Conservation (phyloP, 2,329 filamentous ascomycete genomes). For the Aquanectria penicillioides region DNA sequence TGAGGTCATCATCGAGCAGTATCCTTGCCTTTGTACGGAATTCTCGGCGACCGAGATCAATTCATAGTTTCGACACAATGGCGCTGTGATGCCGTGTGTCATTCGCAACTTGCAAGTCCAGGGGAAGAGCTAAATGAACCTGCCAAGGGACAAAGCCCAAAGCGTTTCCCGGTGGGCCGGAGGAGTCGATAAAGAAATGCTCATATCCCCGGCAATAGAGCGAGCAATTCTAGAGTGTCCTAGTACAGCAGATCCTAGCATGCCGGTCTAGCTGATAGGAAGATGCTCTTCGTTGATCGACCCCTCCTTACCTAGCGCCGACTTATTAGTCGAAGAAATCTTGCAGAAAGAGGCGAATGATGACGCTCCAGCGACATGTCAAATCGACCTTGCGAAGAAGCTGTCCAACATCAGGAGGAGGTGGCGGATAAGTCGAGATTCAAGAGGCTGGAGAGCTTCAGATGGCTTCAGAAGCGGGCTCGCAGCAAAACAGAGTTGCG, state of each 20-base stretch:
- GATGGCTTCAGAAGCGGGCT: slow-evolving; percentile 4
- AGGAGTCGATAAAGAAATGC: neutral
- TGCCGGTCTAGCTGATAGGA: slow-evolving; percentile 17
- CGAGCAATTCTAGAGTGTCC: slow-evolving; percentile 24
- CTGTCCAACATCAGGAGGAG: slow-evolving; percentile 3
- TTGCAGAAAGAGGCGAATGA: slow-evolving; percentile 27
- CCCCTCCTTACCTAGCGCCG: slow-evolving; percentile 3
- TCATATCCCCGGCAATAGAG: slow-evolving; percentile 8
- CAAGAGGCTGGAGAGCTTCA: slow-evolving; percentile 14
- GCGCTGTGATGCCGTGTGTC: slow-evolving; percentile 1
- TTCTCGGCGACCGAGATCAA: slow-evolving; percentile 10
- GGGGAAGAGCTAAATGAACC: neutral
- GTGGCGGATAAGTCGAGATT: slow-evolving; percentile 22
- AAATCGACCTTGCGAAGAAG: slow-evolving; percentile 10
- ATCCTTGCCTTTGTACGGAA: slow-evolving; percentile 14
- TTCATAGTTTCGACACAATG: neutral
- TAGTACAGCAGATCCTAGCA: slow-evolving; percentile 22
- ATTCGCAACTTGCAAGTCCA: neutral
- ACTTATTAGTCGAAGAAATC: slow-evolving; percentile 17
- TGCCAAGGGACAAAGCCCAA: neutral
- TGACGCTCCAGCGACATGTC: slow-evolving; percentile 30
- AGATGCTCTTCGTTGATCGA: slow-evolving; percentile 19
- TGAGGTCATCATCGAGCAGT: slow-evolving; percentile 15
- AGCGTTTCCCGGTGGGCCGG: neutral
- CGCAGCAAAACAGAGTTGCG: slow-evolving; percentile 34